Percentiles rank a stretch among this genome's conserved stretches.
Conservation (phyloP, 2,329 filamentous ascomycete genomes). For the Aureobasidium lini region DNA sequence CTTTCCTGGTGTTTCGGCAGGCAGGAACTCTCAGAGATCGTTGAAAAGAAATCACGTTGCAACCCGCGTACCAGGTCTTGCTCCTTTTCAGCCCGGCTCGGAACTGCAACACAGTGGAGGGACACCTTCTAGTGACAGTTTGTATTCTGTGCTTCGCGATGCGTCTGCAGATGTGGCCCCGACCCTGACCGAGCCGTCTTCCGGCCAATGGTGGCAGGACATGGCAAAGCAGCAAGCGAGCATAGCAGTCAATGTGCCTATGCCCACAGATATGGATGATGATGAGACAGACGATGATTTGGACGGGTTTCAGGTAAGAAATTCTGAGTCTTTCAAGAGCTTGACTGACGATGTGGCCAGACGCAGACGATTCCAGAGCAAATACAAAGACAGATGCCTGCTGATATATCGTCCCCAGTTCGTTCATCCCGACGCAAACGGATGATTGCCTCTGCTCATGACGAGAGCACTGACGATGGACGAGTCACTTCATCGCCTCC, state of each 20-base stretch:
- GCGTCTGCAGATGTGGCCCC: not conserved
- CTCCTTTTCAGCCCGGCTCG: constrained; percentile 16
- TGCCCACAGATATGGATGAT: not conserved
- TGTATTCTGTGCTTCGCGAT: not conserved
- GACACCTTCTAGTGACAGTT: not conserved
- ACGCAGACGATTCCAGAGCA: constrained; percentile 10
- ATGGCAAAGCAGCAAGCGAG: not conserved
- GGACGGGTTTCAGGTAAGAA: constrained; percentile 1
- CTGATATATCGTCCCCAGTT: constrained; percentile 7
- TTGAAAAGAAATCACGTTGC: constrained; percentile 45
- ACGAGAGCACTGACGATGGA: constrained; percentile 5
- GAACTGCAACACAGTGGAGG: not conserved
- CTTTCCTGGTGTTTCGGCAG: constrained; percentile 47
- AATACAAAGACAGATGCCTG: constrained; percentile 3
- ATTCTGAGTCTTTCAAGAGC: not conserved
- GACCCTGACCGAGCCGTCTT: not conserved
- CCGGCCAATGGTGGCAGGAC: not conserved
- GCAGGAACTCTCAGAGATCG: constrained; percentile 37
- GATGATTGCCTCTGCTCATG: not conserved
- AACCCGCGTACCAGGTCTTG: constrained; percentile 47
- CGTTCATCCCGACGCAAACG: not conserved
- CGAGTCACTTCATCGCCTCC: constrained; percentile 5
- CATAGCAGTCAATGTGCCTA: not conserved
- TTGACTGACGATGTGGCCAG: not conserved
- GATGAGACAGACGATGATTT: constrained; percentile 9